Conservation (phyloP, 2,329 filamentous ascomycete species). For the Monosporascus cannonballus region DNA sequence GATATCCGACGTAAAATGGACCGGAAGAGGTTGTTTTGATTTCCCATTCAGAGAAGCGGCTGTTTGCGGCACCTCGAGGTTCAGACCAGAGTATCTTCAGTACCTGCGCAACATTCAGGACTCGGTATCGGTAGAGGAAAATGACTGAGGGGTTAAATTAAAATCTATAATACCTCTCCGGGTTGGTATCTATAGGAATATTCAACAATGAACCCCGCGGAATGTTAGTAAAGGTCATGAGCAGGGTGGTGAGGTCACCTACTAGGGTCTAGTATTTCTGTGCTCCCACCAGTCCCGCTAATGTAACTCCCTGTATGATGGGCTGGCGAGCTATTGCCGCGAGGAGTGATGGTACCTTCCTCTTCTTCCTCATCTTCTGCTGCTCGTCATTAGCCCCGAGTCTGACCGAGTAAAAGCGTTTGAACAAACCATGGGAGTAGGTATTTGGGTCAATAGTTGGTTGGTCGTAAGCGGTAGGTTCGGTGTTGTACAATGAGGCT, state of each 20-base stretch:
- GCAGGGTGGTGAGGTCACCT: slow-evolving; percentile 2
- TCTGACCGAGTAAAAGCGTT: neutral
- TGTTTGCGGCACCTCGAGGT: slow-evolving; percentile 33
- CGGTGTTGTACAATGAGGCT: slow-evolving; percentile 6
- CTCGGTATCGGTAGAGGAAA: neutral
- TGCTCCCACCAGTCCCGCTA: slow-evolving; percentile 17
- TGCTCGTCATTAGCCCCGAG: slow-evolving; percentile 1
- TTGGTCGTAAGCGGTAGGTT: slow-evolving; percentile 4
- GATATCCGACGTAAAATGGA: slow-evolving; percentile 42
- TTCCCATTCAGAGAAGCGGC: slow-evolving; percentile 23
- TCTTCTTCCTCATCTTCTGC: slow-evolving; percentile 10
- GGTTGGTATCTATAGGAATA: slow-evolving; percentile 21
- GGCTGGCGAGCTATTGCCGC: neutral
- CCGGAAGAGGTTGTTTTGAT: slow-evolving; percentile 29
- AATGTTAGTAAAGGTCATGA: slow-evolving; percentile 10
- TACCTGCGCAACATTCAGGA: slow-evolving; percentile 30
- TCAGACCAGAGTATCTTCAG: slow-evolving; percentile 53
- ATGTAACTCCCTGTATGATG: slow-evolving; percentile 4
- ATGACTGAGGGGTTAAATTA: neutral
- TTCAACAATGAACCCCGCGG: slow-evolving; percentile 21
- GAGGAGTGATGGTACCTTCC: slow-evolving; percentile 1
- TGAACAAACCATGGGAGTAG: slow-evolving; percentile 16
- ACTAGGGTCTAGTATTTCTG: slow-evolving; percentile 18
- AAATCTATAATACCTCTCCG: slow-evolving; percentile 16
- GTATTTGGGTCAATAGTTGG: slow-evolving; percentile 14